Evolutionary conservation across 441 rosid genomes (phyloP), one percentile per base, ranked within the genome.

Genomic region (Adansonia rubrostipa): DNA sequence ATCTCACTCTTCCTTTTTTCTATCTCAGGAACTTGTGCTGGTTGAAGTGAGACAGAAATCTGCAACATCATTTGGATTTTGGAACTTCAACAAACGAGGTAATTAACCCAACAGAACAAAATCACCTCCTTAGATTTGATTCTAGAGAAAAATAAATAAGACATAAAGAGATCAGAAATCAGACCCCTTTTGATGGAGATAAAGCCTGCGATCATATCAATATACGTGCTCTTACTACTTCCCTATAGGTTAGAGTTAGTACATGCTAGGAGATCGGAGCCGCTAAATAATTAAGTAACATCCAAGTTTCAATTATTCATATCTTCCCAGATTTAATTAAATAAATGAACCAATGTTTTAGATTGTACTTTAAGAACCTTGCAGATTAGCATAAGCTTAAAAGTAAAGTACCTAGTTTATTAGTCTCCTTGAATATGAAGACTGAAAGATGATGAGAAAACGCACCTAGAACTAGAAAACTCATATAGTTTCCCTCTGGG

Each of bases 401-500:
- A 54, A 28, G 2, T 8, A 19, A 57, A 22, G 14, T 1, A 61
- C 4, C 22, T 9, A 0, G 14, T 20, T 58, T 20, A 10, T 28
- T 24, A 61, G 66, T 28, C 8, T 62, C 17, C 40, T 24, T 24
- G 73, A 5, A 53, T 15, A 33, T 53, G 33, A 54, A 17, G 50
- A 70, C 22, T 5, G 6, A 24, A 28, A 11, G n/a, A 13, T 28
- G 50, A 9, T 63, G 78, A 24, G 48, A 48, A 63, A 79, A 54
- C 75, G 77, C 78, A 94, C 98, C 96, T 83, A 51, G 90, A 80
- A 65, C 93, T 92, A 68, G 97, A 87, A 79, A 91, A 94, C 84
- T 92, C 96, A 77, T 90, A 92, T 58, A 92, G 92, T 84, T 89
- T 92, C 77, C 95, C 98, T 81, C 92, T 86, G 4, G 95, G 84